Percentiles rank a stretch among this genome's conserved stretches.
phyloP scores from a whole-genome alignment of 495 filamentous ascomycete genomes.

The Glarea lozoyensis region DNA sequence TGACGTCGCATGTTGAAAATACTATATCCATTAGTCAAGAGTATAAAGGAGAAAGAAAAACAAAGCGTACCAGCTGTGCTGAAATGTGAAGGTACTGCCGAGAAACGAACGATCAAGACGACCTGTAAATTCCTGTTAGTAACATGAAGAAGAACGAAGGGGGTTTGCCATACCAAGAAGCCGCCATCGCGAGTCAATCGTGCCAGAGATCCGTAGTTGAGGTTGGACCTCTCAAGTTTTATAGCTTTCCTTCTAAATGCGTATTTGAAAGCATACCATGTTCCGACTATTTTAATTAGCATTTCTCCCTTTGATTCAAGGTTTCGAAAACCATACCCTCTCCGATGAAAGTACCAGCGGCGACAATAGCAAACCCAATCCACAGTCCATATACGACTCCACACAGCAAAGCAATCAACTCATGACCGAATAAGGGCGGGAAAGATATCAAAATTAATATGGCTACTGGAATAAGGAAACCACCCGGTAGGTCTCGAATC shows the following conservation, averaged over 20 bases:
- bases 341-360: constrained; percentile 24
- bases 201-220: constrained; percentile 24
- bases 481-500: constrained; percentile 21
- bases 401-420: constrained; percentile 23
- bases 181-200: constrained; percentile 24
- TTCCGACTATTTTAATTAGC: constrained; percentile 14
- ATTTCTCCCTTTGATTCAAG: not conserved
- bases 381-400: constrained; percentile 27
- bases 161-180: constrained; percentile 10
- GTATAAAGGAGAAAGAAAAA: no score
- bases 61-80: no score
- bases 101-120: constrained; percentile 25
- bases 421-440: constrained; percentile 26
- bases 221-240: constrained; percentile 25
- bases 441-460: constrained; percentile 27
- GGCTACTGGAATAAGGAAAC: constrained; percentile 25
- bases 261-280: constrained; percentile 26
- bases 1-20: constrained; percentile 26
- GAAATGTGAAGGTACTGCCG: constrained; percentile 26
- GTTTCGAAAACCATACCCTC: constrained; percentile 8
- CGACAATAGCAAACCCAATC: constrained; percentile 25
- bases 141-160: not conserved
- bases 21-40: no score
- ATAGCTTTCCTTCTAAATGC: constrained; percentile 16
- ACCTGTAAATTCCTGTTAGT: constrained; percentile 9